Conservation (phyloP, 1,139 yeast species). For the Protomyces inouyei region DNA sequence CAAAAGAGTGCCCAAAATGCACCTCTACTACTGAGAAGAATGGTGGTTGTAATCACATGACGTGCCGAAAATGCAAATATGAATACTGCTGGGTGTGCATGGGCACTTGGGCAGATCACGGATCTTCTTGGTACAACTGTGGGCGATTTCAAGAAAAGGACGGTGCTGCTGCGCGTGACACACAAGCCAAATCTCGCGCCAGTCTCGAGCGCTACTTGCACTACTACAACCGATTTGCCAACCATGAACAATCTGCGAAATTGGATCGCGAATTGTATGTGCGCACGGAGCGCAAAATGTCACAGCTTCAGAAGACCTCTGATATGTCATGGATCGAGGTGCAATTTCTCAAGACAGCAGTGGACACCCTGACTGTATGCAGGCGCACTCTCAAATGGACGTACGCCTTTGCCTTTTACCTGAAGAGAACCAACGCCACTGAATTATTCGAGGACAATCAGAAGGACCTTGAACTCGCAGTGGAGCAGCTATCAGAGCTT, state of each 20-base stretch:
- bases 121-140: slow-evolving; percentile 62
- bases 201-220: slow-evolving; percentile 65
- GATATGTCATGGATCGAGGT: slow-evolving; percentile 86
- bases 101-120: slow-evolving; percentile 73
- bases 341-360: slow-evolving; percentile 69
- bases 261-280: slow-evolving; percentile 64
- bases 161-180: slow-evolving; percentile 39
- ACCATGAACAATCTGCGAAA: slow-evolving; percentile 72
- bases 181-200: slow-evolving; percentile 41
- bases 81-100: slow-evolving; percentile 95
- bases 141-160: slow-evolving; percentile 51
- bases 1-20: slow-evolving; percentile 63
- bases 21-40: slow-evolving; percentile 46
- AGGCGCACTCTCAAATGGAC: slow-evolving; percentile 87
- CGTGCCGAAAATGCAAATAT: slow-evolving; percentile 67
- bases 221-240: slow-evolving; percentile 68
- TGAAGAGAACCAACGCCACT: slow-evolving; percentile 47
- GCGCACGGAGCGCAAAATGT: slow-evolving; percentile 61
- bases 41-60: slow-evolving; percentile 70
- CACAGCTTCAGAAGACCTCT: slow-evolving; percentile 56
- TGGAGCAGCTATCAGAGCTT: slow-evolving; percentile 72
- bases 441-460: slow-evolving; percentile 68
- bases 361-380: slow-evolving; percentile 60
- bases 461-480: slow-evolving; percentile 62
- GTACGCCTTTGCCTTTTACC: slow-evolving; percentile 71